Percentiles rank a stretch among this genome's conserved stretches.
These are phyloP conservation scores for Paramarasmius palmivorus DNA, from an alignment of 1,284 basidiomycete species.

Conservation along the genomic window DNA sequence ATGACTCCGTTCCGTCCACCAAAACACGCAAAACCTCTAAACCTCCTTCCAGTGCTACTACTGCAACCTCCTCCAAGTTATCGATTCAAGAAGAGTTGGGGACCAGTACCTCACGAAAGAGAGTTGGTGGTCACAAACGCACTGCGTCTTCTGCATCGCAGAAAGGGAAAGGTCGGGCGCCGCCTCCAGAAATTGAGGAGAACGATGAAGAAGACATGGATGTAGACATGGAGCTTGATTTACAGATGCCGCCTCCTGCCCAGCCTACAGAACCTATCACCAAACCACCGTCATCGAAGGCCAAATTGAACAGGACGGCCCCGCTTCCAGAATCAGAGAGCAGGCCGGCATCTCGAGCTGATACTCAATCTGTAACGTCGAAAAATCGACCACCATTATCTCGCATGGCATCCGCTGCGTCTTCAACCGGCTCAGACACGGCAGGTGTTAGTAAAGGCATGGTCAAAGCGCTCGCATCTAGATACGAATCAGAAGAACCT, in stretches of 20 bases:
- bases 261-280: constrained; percentile 1
- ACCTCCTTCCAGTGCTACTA: neutral
- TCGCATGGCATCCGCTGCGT: neutral
- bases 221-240: neutral
- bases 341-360: neutral
- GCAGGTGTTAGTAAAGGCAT: neutral
- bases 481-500: constrained; percentile 5
- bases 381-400: neutral
- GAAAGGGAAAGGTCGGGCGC: constrained; percentile 4
- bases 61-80: neutral
- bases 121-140: neutral
- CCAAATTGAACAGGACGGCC: constrained; percentile 6
- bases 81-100: neutral
- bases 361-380: neutral
- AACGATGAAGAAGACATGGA: constrained; percentile 15
- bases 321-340: neutral
- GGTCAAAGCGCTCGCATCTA: neutral
- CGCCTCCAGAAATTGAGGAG: constrained; percentile 15
- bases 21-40: constrained; percentile 12
- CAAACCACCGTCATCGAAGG: constrained; percentile 2
- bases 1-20: neutral
- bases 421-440: neutral
- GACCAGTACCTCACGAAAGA: neutral
- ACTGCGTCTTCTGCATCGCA: constrained; percentile 1
- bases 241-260: constrained; percentile 2